Evolutionary conservation across 805 yeast species (phyloP).

Genomic region (Saccharomycopsis sp.): DNA sequence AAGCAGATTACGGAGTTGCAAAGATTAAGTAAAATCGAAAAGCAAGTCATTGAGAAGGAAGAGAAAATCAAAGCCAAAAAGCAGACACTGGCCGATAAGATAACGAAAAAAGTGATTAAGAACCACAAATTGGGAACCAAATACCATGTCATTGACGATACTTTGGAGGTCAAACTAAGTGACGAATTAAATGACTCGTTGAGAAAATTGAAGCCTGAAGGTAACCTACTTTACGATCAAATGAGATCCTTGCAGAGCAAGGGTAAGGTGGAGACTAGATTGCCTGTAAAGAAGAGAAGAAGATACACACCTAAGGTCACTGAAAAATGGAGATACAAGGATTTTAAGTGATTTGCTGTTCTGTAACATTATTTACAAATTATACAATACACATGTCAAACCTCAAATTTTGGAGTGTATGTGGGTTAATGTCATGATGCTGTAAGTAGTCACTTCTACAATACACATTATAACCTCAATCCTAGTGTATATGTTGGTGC

Average conservation of each 20-base stretch:
- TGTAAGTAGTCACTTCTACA: too few relatives aligned
- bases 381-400: too few relatives aligned
- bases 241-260: conserved; percentile 74
- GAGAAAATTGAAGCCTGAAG: conserved; percentile 84
- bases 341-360: conserved; percentile 60
- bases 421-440: too few relatives aligned
- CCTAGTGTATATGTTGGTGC: neutral
- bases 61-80: conserved; percentile 20
- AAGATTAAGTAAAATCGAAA: conserved; percentile 33
- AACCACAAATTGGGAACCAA: conserved; percentile 39
- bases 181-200: conserved; percentile 84
- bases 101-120: conserved; percentile 27
- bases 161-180: conserved; percentile 71
- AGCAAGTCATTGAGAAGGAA: conserved; percentile 25
- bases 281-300: conserved; percentile 57
- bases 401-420: too few relatives aligned
- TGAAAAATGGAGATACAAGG: conserved; percentile 92
- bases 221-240: conserved; percentile 75
- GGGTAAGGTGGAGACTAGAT: conserved; percentile 83
- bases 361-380: too few relatives aligned
- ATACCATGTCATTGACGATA: conserved; percentile 40
- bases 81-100: conserved; percentile 17
- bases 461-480: neutral
- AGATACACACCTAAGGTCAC: conserved; percentile 69
- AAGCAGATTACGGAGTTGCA: conserved; percentile 53